Percentiles rank a stretch among this genome's conserved stretches.
Evolutionary conservation across 768 basidiomycete genomes (phyloP).

Genomic region (Favolaschia claudopus): DNA sequence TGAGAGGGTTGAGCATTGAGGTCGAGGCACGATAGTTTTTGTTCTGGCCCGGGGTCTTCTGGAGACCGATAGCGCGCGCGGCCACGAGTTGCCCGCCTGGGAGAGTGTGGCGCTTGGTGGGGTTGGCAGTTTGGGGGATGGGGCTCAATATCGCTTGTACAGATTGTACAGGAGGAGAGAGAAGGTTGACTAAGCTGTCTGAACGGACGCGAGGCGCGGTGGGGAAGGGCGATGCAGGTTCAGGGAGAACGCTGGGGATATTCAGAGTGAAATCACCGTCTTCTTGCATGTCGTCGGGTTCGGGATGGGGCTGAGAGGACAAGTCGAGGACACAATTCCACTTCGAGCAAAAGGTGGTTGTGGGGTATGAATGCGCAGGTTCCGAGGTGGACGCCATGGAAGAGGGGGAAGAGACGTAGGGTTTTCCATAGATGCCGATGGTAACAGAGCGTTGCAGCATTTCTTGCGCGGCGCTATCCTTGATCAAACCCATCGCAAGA

Average conservation of each 20-base stretch:
- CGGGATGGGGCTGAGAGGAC: conserved; percentile 41
- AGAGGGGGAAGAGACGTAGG: conserved; percentile 50
- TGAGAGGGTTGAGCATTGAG: conserved; percentile 30
- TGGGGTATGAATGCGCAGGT: conserved; percentile 58
- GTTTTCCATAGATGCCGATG: conserved; percentile 81
- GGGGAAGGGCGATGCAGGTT: conserved; percentile 85
- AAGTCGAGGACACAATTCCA: conserved; percentile 94
- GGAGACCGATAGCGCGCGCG: conserved; percentile 34
- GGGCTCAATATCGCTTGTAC: conserved; percentile 7
- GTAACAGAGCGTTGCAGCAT: conserved; percentile 71
- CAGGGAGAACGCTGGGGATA: conserved; percentile 62
- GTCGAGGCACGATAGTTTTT: conserved; percentile 30
- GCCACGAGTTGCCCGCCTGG: conserved; percentile 43
- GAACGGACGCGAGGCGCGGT: conserved; percentile 5
- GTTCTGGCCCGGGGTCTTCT: conserved; percentile 18
- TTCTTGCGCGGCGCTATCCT: conserved; percentile 30
- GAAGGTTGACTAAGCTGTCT: conserved; percentile 24
- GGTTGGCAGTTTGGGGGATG: conserved; percentile 45
- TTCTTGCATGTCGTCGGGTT: conserved; percentile 40
- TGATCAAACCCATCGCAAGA: conserved; percentile 42
- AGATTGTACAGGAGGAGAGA: conserved; percentile 21
- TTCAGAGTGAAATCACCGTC: conserved; percentile 38
- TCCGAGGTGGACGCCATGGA: conserved; percentile 26
- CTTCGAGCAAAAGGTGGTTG: conserved; percentile 77
- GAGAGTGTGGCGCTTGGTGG: conserved; percentile 66